Evolutionary conservation across 2,329 filamentous ascomycete species (phyloP).

Genomic region (Fusarium pseudograminearum): DNA sequence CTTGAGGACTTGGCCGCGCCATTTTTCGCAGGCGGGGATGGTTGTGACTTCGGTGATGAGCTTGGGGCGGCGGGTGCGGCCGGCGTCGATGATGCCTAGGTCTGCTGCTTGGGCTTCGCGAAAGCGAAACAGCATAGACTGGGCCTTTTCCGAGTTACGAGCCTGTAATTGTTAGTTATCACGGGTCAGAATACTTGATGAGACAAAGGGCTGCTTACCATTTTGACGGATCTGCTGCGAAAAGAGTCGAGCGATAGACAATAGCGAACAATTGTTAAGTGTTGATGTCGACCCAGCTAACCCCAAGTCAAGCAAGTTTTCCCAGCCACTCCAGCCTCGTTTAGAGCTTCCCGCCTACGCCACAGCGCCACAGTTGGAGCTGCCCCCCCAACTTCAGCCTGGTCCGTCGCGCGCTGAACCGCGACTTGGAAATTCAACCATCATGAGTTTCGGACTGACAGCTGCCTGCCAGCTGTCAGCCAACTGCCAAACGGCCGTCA

Average conservation of each 20-base stretch:
- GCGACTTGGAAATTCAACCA: constrained; percentile 17
- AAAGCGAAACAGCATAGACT: constrained; percentile 99
- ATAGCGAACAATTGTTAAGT: constrained; percentile 20
- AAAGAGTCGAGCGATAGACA: constrained; percentile 3
- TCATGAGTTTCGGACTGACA: not conserved
- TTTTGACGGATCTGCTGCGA: constrained; percentile 42
- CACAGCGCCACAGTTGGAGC: constrained; percentile 30
- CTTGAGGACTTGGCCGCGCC: constrained; percentile 96
- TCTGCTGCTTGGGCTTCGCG: constrained; percentile 96
- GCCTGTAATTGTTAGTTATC: constrained; percentile 67
- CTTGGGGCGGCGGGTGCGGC: constrained; percentile 89
- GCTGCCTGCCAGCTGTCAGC: too few species aligned
- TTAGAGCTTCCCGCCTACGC: constrained; percentile 10
- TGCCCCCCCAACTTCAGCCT: constrained; percentile 36
- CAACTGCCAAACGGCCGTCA: not conserved
- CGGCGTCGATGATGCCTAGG: constrained; percentile 93
- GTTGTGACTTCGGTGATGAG: constrained; percentile 87
- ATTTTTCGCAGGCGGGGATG: constrained; percentile 93
- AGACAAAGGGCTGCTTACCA: constrained; percentile 32
- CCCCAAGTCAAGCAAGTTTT: constrained; percentile 44
- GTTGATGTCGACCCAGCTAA: constrained; percentile 28
- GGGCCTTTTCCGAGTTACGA: constrained; percentile 97
- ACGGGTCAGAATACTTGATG: too few species aligned
- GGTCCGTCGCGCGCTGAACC: constrained; percentile 20
- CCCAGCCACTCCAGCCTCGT: constrained; percentile 45